Evolutionary conservation across 805 yeast genomes (phyloP).

Genomic region (Clavispora fructus): DNA sequence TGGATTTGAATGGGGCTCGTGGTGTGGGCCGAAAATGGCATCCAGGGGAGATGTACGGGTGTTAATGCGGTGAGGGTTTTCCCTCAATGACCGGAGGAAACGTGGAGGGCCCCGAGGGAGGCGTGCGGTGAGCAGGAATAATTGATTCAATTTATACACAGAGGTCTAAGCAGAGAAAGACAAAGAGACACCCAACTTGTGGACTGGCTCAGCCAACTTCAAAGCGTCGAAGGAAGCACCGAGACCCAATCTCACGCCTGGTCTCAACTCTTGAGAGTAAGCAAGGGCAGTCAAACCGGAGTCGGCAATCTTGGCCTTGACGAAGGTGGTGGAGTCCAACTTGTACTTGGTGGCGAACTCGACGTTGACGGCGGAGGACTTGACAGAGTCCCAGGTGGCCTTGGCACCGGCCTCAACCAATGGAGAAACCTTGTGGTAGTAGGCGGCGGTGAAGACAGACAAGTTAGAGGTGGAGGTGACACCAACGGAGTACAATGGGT

Average conservation of each 20-base stretch:
- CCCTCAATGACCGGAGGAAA: too few species aligned
- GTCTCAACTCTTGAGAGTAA: constrained; percentile 91
- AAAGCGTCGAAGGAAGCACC: constrained; percentile 97
- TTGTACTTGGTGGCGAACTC: constrained; percentile 95
- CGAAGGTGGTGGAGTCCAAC: constrained; percentile 81
- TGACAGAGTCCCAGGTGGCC: constrained; percentile 90
- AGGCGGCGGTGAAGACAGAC: constrained; percentile 87
- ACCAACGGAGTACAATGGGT: constrained; percentile 81
- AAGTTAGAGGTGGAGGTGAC: constrained; percentile 81
- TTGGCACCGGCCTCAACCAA: constrained; percentile 95
- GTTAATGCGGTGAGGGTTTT: not conserved
- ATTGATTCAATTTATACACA: not conserved
- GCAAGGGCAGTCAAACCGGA: constrained; percentile 91
- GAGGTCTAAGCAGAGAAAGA: constrained; percentile 75
- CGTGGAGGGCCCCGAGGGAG: not conserved
- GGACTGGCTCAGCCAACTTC: constrained; percentile 93
- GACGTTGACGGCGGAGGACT: constrained; percentile 76
- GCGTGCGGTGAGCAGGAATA: not conserved
- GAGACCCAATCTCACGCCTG: constrained; percentile 93
- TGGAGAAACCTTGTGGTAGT: constrained; percentile 93
- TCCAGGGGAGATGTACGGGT: not conserved
- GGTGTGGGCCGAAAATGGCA: not conserved
- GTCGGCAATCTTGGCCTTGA: constrained; percentile 96
- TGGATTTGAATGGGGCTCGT: not conserved
- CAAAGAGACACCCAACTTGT: constrained; percentile 94